Base-by-base conservation (phyloP, 192 early-diverging fungal genomes). In the Kickxella alabastrina region DNA sequence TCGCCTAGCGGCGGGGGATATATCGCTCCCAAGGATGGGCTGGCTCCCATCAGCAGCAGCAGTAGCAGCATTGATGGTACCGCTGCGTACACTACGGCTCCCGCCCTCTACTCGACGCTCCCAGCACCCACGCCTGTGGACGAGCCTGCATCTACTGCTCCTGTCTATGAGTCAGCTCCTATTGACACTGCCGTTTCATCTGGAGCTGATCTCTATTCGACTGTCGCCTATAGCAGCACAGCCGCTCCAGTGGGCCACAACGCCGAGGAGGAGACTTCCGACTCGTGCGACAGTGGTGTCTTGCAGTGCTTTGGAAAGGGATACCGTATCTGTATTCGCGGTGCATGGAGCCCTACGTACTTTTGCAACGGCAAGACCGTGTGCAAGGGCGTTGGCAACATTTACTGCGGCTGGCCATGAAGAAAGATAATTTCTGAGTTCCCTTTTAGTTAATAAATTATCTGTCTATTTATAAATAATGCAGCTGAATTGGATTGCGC, bases 1-100 rank as follows among this genome's bases (percentile, higher is more conserved):
- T 52, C 60, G 15, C 51, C 60, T 7, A 54, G 59, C 24, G 59
- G 59, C 23, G 48, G 34, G n/a, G n/a, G n/a, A n/a, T n/a, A n/a
- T n/a, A n/a, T n/a, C n/a, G n/a, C n/a, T n/a, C n/a, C n/a, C n/a
- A n/a, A n/a, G n/a, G n/a, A n/a, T n/a, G n/a, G n/a, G n/a, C n/a
- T n/a, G n/a, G n/a, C n/a, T n/a, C n/a, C n/a, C n/a, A n/a, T n/a
- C n/a, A n/a, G n/a, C 54, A 35, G 31, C 42, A 24, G 49, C 49
- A 38, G 15, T n/a, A 29, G 39, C 39, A 43, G 8, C 28, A 27
- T 38, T 29, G 39, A 15, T 43, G 10, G 49, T 15, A 34, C 26
- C 25, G 46, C 23, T 23, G 25, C 55, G 0, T 27, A 26, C 47
- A 40, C 15, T 9, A 28, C 28, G 27, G 25, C 45, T 17, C 17